Evolutionary conservation across 768 basidiomycete genomes (phyloP).

Genomic region (Myochromella boudieri): DNA sequence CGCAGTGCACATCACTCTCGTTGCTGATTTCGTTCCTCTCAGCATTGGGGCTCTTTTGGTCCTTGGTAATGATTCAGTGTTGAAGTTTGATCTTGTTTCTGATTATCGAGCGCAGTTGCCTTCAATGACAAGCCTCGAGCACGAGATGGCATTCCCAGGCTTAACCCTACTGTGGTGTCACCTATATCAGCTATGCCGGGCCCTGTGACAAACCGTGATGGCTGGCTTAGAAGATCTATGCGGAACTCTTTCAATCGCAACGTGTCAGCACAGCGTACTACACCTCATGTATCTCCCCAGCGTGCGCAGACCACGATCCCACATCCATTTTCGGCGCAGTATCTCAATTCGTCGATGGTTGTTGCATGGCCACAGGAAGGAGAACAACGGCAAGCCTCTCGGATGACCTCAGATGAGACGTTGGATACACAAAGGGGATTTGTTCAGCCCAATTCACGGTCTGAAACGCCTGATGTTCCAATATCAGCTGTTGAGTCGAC

Average conservation of each 20-base stretch:
- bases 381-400: background rate
- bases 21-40: constrained; percentile 16
- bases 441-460: constrained; percentile 3
- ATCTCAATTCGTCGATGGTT: background rate
- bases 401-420: background rate
- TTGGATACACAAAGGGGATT: constrained; percentile 2
- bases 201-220: constrained; percentile 1
- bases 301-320: background rate
- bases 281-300: background rate
- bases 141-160: background rate
- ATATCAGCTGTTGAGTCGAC: background rate
- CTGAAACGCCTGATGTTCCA: background rate
- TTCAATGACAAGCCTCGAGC: constrained; percentile 5
- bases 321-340: constrained; percentile 13
- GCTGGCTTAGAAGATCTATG: constrained; percentile 9
- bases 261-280: background rate
- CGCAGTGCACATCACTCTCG: constrained; percentile 10
- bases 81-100: background rate
- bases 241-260: background rate
- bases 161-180: background rate
- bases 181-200: constrained; percentile 1
- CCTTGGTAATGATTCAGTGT: constrained; percentile 5
- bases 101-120: background rate
- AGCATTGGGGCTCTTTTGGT: constrained; percentile 15
- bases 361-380: background rate